Evolutionary conservation across 164 flowering plant species (phyloP), one percentile per base, ranked within the genome.

Genomic region (Stephania yunnanensis): DNA sequence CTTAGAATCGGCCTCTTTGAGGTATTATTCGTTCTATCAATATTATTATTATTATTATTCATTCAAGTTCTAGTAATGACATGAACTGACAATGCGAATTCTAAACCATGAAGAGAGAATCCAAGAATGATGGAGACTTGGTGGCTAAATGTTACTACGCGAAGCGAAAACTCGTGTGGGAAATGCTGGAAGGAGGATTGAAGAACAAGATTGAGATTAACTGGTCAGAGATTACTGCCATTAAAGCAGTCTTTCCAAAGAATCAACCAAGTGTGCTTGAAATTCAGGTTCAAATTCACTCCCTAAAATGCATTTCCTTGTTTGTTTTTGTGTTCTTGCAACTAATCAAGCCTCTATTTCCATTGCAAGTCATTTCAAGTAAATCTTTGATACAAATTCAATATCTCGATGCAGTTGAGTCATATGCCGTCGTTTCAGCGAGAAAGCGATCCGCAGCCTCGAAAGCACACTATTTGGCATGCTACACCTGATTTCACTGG

Each of bases 101-200:
- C 42, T 36, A 36, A 36, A 36, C 42, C 42, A 71, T 71, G 81
- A 82, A 91, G 93, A 83, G 87, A 73, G 71, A 66, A 20, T 84
- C 90, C 11, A 82, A 77, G 44, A 63, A 87, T 71, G 93, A 88
- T 63, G 93, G 92, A 6, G 92, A 91, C 58, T 80, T 91, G 75
- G 90, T 86, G 58, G 93, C 86, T 1, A 89, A 89, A 72, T 86
- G 88, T 72, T 89, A 88, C 83, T 89, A 81, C 70, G 89, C 89
- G 0, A 91, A 89, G 84, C 87, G 87, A 45, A 89, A 87, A 78
- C 83, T 91, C 19, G 93, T 89, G 31, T 91, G 96, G 96, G 96
- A 91, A 79, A 80, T 91, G 29, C 79, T 91, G 70, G 84, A 88
- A 9, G 79, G 84, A 29, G 83, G 86, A 42, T 76, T 91, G 45